Conservation (phyloP, 306 rosid genomes). For the Glycine tomentella region DNA sequence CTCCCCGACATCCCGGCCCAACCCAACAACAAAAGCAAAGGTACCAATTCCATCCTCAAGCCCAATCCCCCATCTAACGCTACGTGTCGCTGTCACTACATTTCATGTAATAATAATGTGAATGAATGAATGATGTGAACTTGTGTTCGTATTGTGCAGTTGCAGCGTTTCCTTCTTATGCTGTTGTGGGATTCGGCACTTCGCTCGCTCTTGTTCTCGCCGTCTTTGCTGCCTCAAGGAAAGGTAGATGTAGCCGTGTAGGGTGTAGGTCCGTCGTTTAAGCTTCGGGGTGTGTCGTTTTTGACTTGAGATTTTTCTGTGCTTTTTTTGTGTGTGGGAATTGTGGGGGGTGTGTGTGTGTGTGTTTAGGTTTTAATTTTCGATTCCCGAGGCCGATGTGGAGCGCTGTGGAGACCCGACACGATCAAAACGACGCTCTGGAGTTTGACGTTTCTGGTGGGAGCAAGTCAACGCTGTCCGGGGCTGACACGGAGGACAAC, state of each 20-base stretch:
- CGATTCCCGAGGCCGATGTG: slow-evolving; percentile 59
- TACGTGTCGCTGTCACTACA: background rate
- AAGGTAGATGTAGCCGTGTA: slow-evolving; percentile 45
- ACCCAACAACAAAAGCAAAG: slow-evolving; percentile 35
- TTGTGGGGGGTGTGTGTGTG: background rate
- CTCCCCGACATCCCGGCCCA: slow-evolving; percentile 50
- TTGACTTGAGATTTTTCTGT: background rate
- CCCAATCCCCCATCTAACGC: background rate
- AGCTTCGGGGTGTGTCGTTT: background rate
- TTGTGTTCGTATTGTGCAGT: background rate
- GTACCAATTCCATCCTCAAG: background rate
- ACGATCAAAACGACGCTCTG: slow-evolving; percentile 20
- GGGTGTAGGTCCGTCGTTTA: background rate
- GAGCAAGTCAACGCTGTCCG: slow-evolving; percentile 40
- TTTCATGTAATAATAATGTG: background rate
- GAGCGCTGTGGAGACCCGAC: slow-evolving; percentile 39
- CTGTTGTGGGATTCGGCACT: slow-evolving; percentile 61
- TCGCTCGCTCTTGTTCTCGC: slow-evolving; percentile 66
- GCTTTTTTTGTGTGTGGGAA: no score
- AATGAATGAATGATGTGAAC: no score
- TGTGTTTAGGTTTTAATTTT: slow-evolving; percentile 58
- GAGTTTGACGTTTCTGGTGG: slow-evolving; percentile 46
- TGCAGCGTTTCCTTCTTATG: slow-evolving; percentile 44
- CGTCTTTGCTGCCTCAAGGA: slow-evolving; percentile 64
- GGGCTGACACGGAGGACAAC: slow-evolving; percentile 45